A percentile compares a stretch with the other conserved stretches of the same genome.
phyloP scores from a whole-genome alignment of 2,329 filamentous ascomycete species.

The Trichophyton rubrum region DNA sequence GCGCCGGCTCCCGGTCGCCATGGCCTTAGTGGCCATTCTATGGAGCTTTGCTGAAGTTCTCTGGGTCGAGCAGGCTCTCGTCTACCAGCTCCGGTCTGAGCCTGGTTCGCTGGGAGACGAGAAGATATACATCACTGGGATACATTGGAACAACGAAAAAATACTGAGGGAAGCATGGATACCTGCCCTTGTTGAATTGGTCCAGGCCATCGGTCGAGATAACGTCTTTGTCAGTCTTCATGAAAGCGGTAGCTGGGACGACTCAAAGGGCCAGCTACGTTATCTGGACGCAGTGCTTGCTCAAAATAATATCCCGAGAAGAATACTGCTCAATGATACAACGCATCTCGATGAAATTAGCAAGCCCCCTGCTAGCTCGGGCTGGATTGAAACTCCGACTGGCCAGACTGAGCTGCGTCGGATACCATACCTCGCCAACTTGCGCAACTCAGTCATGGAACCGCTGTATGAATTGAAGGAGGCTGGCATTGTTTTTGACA shows the following conservation, averaged over 20 bases:
- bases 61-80: background rate
- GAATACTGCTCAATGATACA: constrained; percentile 45
- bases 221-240: constrained; percentile 58
- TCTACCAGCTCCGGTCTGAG: background rate
- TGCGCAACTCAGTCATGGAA: constrained; percentile 52
- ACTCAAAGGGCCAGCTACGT: constrained; percentile 50
- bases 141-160: constrained; percentile 55
- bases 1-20: background rate
- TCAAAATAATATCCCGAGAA: constrained; percentile 40
- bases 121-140: constrained; percentile 53
- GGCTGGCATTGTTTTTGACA: constrained; percentile 38
- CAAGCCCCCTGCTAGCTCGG: constrained; percentile 34
- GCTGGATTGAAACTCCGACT: constrained; percentile 52
- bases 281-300: constrained; percentile 46
- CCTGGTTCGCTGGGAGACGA: background rate
- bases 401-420: constrained; percentile 47
- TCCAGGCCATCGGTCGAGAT: constrained; percentile 44
- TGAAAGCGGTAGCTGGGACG: constrained; percentile 58
- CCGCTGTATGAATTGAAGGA: constrained; percentile 42
- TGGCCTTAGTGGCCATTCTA: background rate
- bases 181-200: constrained; percentile 45
- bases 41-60: background rate
- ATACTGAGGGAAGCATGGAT: constrained; percentile 53
- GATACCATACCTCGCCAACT: constrained; percentile 54
- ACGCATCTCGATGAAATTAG: constrained; percentile 48